Conservation (phyloP, 768 basidiomycete genomes). For the Podaxis sp. region DNA sequence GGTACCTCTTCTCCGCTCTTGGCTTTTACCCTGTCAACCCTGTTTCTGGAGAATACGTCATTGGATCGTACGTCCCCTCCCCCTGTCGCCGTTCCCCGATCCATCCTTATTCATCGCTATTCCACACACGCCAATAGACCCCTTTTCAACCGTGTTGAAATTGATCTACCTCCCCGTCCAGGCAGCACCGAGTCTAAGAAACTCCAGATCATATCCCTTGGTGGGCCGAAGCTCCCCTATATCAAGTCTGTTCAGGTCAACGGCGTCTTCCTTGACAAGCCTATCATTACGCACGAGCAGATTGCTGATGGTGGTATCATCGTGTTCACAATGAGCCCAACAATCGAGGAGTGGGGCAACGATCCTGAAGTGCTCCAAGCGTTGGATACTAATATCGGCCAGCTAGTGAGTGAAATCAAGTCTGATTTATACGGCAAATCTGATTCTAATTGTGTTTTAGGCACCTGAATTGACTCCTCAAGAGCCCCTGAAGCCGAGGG, state of each 20-base stretch:
- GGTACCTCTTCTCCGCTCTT: conserved; percentile 81
- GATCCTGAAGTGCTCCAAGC: conserved; percentile 22
- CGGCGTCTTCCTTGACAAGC: conserved; percentile 39
- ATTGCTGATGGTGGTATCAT: conserved; percentile 54
- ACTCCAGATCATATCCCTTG: conserved; percentile 53
- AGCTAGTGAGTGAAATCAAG: not conserved
- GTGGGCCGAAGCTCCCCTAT: conserved; percentile 58
- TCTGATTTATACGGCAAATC: not conserved
- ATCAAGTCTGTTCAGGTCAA: conserved; percentile 60
- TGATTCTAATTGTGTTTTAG: not conserved
- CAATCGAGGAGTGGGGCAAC: conserved; percentile 34
- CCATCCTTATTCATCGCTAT: not conserved
- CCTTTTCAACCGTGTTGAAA: conserved; percentile 50
- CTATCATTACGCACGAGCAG: conserved; percentile 61
- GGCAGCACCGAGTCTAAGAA: conserved; percentile 19
- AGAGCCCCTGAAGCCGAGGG: not conserved
- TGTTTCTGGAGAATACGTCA: conserved; percentile 68
- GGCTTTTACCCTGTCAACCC: conserved; percentile 88
- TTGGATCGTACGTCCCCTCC: conserved; percentile 58
- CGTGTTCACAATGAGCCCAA: conserved; percentile 62
- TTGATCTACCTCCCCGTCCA: conserved; percentile 41
- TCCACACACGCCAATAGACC: conserved; percentile 31
- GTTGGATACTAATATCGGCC: conserved; percentile 5
- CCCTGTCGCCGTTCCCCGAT: not conserved
- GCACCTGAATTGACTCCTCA: not conserved